A percentile compares a stretch with the other conserved stretches of the same genome.
Conservation (phyloP, 176 grass and related monocot genomes). For the Juncus inflexus region DNA sequence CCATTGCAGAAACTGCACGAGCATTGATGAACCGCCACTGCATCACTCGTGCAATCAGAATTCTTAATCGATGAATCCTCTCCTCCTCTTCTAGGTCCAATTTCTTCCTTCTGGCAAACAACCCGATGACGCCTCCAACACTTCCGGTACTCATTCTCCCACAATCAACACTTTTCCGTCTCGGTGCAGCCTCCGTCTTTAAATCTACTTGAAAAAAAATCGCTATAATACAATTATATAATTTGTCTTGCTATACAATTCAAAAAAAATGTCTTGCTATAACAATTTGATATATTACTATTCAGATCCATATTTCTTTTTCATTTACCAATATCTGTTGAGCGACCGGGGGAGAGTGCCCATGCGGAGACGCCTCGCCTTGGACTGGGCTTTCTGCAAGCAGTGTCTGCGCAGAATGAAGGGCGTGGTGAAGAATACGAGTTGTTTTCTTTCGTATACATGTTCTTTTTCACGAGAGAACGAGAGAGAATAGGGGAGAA, state of each 20-base stretch:
- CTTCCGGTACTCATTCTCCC: background rate
- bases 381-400: conserved; percentile 35
- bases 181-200: conserved; percentile 1
- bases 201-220: no score
- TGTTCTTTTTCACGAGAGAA: background rate
- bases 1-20: conserved; percentile 41
- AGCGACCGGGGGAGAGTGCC: conserved; percentile 30
- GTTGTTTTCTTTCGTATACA: background rate
- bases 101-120: conserved; percentile 40
- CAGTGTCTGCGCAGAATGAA: conserved; percentile 11
- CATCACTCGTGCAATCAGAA: conserved; percentile 48
- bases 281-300: no score
- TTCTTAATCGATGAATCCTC: conserved; percentile 42
- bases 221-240: no score
- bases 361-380: conserved; percentile 8
- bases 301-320: no score
- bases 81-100: conserved; percentile 49
- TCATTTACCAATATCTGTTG: conserved; percentile 4
- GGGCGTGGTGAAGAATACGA: conserved; percentile 3
- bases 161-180: conserved; percentile 24
- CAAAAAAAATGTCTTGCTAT: background rate
- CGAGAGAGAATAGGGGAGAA: conserved; percentile 26
- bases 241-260: no score
- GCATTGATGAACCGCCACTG: conserved; percentile 93
- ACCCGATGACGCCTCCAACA: conserved; percentile 31